These are phyloP conservation scores for Trichoderma lentiforme DNA, from an alignment of 2,329 filamentous ascomycete species.

Conservation along the genomic window DNA sequence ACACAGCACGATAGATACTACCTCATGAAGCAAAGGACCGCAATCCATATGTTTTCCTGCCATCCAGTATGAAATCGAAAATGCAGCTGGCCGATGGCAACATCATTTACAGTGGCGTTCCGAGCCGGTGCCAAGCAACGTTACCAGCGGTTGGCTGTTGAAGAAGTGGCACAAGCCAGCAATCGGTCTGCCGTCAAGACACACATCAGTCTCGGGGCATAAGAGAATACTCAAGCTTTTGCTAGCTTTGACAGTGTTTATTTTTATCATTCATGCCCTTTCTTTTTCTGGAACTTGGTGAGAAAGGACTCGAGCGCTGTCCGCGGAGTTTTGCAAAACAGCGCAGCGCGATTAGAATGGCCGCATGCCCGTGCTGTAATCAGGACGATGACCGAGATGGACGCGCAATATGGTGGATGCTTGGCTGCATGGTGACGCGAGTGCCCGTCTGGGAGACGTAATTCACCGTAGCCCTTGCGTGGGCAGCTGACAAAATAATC, in stretches of 20 bases:
- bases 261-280: background rate
- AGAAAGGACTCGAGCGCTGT: background rate
- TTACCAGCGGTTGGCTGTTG: background rate
- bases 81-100: background rate
- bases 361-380: background rate
- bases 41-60: background rate
- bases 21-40: background rate
- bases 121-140: background rate
- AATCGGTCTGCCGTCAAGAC: background rate
- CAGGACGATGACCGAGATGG: constrained; percentile 6
- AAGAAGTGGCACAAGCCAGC: background rate
- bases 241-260: background rate
- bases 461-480: constrained; percentile 4
- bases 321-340: background rate
- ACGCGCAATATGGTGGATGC: constrained; percentile 16
- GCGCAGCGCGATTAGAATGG: background rate
- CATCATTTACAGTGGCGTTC: background rate
- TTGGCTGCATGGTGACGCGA: constrained; percentile 12
- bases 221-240: background rate
- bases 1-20: background rate
- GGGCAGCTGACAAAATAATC: background rate
- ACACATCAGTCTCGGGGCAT: background rate
- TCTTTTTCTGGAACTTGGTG: background rate
- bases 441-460: constrained; percentile 3
- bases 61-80: background rate